Evolutionary conservation across 1,284 basidiomycete species (phyloP).

Genomic region (Xanthoconium separans): DNA sequence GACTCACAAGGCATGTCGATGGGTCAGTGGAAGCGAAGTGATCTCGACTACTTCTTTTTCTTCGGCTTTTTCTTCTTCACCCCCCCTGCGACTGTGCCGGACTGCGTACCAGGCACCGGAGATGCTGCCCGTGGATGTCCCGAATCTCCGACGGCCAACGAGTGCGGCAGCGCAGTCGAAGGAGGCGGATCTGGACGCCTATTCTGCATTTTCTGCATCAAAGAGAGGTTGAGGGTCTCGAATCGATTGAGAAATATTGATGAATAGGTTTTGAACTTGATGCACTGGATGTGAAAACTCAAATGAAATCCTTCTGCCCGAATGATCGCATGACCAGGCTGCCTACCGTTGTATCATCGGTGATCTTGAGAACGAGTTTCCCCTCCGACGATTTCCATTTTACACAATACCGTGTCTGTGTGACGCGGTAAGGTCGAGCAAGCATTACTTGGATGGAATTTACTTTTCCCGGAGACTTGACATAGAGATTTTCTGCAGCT

Average conservation of each 20-base stretch:
- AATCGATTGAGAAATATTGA: conserved; percentile 94
- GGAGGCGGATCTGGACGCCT: conserved; percentile 33
- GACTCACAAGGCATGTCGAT: conserved; percentile 13
- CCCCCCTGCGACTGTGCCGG: conserved; percentile 36
- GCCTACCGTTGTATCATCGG: conserved; percentile 82
- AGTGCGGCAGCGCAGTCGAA: conserved; percentile 17
- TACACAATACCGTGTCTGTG: conserved; percentile 81
- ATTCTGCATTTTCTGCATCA: conserved; percentile 85
- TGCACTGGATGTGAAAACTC: conserved; percentile 55
- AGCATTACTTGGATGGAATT: conserved; percentile 23
- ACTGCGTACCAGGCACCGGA: conserved; percentile 24
- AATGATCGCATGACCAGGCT: neutral
- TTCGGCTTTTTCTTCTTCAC: conserved; percentile 57
- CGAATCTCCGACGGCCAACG: conserved; percentile 17
- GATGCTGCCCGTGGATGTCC: conserved; percentile 27
- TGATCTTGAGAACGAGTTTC: conserved; percentile 87
- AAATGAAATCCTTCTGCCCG: neutral
- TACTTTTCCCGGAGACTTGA: conserved; percentile 74
- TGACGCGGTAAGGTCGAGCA: conserved; percentile 4
- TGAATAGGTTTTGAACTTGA: conserved; percentile 93
- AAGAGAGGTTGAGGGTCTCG: conserved; percentile 81
- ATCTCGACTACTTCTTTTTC: conserved; percentile 48
- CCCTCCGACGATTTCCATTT: conserved; percentile 85
- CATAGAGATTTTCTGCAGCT: conserved; percentile 80
- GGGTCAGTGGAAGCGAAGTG: conserved; percentile 1